A percentile compares a stretch with the other conserved stretches of the same genome.
These are phyloP conservation scores for Crithidia mellificae DNA, from an alignment of 208 protist species.

Conservation along the genomic window DNA sequence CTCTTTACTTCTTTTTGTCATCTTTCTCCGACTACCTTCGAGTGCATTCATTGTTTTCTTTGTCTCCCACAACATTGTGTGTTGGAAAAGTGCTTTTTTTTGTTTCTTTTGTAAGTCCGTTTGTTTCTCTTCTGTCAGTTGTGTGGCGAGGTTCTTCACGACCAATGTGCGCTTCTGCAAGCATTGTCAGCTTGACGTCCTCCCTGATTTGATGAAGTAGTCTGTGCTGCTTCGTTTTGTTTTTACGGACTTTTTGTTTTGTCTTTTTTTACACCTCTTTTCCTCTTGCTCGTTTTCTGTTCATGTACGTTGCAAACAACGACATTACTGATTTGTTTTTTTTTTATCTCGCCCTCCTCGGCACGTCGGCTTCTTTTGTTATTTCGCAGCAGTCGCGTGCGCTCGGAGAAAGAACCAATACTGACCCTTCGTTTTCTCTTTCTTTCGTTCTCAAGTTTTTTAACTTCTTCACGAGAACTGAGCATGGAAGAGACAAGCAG, in stretches of 20 bases:
- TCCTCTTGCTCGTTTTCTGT: neutral
- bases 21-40: slow-evolving; percentile 1
- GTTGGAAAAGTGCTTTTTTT: neutral
- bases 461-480: no score
- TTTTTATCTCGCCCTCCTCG: neutral
- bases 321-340: neutral
- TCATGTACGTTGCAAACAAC: neutral
- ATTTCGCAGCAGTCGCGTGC: no score
- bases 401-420: no score
- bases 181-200: no score
- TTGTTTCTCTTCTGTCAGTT: neutral
- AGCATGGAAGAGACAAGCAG: no score
- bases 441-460: no score
- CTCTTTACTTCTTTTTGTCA: neutral
- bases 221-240: no score
- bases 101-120: neutral
- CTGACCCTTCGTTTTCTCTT: no score
- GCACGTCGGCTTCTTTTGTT: neutral
- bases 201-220: no score
- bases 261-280: no score
- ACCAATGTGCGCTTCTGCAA: neutral
- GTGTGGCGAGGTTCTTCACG: neutral
- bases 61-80: neutral
- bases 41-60: slow-evolving; percentile 1
- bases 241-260: no score